Base-by-base conservation (phyloP, 805 yeast genomes). In the Limtongozyma cylindracea region DNA sequence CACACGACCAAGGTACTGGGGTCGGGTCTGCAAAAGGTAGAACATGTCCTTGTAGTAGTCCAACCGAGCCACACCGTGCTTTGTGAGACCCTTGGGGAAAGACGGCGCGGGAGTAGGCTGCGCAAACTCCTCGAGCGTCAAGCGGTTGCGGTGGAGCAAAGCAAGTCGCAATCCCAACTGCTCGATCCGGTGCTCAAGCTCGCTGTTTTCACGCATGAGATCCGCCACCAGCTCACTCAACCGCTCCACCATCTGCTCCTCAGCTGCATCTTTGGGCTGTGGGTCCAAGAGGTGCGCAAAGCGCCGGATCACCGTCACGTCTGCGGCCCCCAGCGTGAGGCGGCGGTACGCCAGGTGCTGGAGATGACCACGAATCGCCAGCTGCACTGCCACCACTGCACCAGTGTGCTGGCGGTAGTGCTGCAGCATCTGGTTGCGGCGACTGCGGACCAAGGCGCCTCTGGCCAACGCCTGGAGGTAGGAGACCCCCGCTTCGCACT, bases 21-120 rank as follows among this genome's bases (percentile, higher is more conserved):
- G n/a, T n/a, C n/a, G n/a, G n/a, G n/a, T n/a, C 39, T 88, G 96
- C 20, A 88, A 41, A 13, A 84, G 45, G 35, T 71, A 88, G 31
- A 88, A 68, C 23, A 84, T 37, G 12, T 74, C 71, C 32, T 71
- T 93, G 41, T 72, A 74, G 1, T 63, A 41, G 27, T 69, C 80
- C 22, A 67, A 9, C 6, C 17, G 17, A 6, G n/a, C n/a, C n/a
- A n/a, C n/a, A n/a, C n/a, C n/a, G n/a, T n/a, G n/a, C n/a, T n/a
- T n/a, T 15, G 17, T 7, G 8, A 9, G 17, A 9, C 17, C 17
- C 17, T 15, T 6, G 17, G 17, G 17, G 6, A 7, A 7, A 15
- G 6, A 9, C 17, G 8, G 17, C 9, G 8, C 8, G 9, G 17
- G 6, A 7, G 17, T 7, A 6, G 17, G 8, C 6, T 9, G 9